Base-by-base conservation (phyloP, 108 stramenopile genomes). In the Ochromonas danica region DNA sequence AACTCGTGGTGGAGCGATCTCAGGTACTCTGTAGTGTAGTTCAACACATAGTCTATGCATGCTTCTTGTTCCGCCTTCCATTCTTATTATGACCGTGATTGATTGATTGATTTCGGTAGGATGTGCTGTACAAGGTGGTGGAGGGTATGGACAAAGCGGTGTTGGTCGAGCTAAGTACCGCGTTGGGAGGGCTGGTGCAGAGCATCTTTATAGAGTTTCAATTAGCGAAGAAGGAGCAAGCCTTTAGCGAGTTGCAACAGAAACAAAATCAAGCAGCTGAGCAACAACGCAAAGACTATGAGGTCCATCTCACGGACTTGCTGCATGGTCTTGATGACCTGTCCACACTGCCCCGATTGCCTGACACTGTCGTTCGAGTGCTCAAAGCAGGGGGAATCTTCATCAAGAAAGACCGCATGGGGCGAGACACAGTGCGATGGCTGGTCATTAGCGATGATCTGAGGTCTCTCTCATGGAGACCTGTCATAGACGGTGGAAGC, bases 71-170 rank as follows among this genome's bases (percentile, higher is more conserved):
- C n/a, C n/a, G n/a, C n/a, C n/a, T n/a, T n/a, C n/a, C n/a, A n/a
- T n/a, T n/a, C n/a, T n/a, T n/a, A n/a, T n/a, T n/a, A n/a, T n/a
- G n/a, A n/a, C n/a, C n/a, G n/a, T n/a, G n/a, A n/a, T n/a, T n/a
- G n/a, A n/a, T n/a, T n/a, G n/a, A n/a, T n/a, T n/a, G n/a, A n/a
- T n/a, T n/a, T n/a, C n/a, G n/a, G n/a, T n/a, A n/a, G n/a, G n/a
- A n/a, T n/a, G n/a, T n/a, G n/a, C n/a, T n/a, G n/a, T n/a, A n/a
- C n/a, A n/a, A n/a, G n/a, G n/a, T n/a, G n/a, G n/a, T n/a, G n/a
- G n/a, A n/a, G n/a, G 45, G 14, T 6, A 67, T 67, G 63, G 63
- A 67, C 63, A 67, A 67, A 67, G 63, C 63, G 31, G 63, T 67
- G 3, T 36, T 67, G 10, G 63, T 67, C 31, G 63, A 67, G 25